phyloP scores from a whole-genome alignment of 2,329 filamentous ascomycete species.

The Akanthomyces dipterigenus region DNA sequence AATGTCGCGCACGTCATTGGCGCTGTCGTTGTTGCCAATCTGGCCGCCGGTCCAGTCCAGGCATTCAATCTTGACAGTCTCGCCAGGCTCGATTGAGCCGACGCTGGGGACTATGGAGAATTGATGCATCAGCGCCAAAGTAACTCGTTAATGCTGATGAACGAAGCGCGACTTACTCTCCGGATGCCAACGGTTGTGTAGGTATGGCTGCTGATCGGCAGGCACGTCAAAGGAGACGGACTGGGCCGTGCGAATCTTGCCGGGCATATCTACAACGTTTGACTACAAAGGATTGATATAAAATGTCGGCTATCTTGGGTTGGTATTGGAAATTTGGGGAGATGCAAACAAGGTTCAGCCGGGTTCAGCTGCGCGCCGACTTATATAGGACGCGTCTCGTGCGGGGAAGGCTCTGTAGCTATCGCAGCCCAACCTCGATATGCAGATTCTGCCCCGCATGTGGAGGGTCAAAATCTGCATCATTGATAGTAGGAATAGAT shows the following conservation, averaged over 20 bases:
- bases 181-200: constrained; percentile 90
- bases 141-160: not conserved
- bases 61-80: constrained; percentile 91
- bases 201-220: constrained; percentile 58
- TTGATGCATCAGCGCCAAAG: not conserved
- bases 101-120: constrained; percentile 58
- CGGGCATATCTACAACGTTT: constrained; percentile 17
- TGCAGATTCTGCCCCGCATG: constrained; percentile 1
- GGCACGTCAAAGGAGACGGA: constrained; percentile 69
- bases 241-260: constrained; percentile 60
- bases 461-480: not conserved
- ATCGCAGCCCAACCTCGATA: not conserved
- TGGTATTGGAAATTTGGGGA: not conserved
- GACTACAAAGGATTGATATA: not conserved
- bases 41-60: constrained; percentile 81
- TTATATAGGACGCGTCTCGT: not conserved
- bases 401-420: constrained; percentile 1
- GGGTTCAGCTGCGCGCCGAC: not conserved
- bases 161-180: constrained; percentile 54
- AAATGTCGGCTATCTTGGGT: not conserved
- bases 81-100: constrained; percentile 69
- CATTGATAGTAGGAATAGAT: not conserved
- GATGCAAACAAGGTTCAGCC: not conserved
- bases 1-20: constrained; percentile 80
- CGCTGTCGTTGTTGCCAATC: constrained; percentile 80